Evolutionary conservation across 495 filamentous ascomycete species (phyloP).

Genomic region (Arthonia radiata): DNA sequence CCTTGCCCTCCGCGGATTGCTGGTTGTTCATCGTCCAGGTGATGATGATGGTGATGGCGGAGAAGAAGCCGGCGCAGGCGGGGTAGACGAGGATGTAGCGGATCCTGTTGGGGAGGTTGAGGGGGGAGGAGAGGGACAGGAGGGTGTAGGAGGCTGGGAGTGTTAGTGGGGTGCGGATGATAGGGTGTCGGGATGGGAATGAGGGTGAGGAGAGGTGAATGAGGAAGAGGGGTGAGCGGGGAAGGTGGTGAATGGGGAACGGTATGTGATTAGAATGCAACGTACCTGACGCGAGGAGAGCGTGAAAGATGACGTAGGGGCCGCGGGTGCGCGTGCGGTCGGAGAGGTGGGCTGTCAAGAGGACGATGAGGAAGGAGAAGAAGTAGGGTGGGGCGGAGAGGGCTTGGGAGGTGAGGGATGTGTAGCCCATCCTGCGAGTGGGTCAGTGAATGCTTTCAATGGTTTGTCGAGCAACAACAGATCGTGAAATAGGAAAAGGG

Average conservation of each 20-base stretch:
- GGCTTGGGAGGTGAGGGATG: conserved; percentile 10
- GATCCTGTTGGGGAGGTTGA: too few species aligned
- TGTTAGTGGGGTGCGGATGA: too few species aligned
- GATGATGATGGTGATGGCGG: conserved; percentile 33
- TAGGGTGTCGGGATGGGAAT: too few species aligned
- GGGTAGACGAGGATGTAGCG: conserved; percentile 34
- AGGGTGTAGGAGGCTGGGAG: too few species aligned
- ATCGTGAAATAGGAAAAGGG: neutral
- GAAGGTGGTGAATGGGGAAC: too few species aligned
- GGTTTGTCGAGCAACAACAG: too few species aligned
- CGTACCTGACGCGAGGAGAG: conserved; percentile 28
- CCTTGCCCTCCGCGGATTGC: conserved; percentile 24
- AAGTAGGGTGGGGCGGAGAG: conserved; percentile 15
- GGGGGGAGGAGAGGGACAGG: too few species aligned
- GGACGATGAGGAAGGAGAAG: conserved; percentile 11
- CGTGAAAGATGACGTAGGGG: conserved; percentile 10
- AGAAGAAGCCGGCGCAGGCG: conserved; percentile 34
- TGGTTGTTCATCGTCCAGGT: conserved; percentile 40
- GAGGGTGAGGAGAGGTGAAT: too few species aligned
- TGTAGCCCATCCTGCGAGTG: conserved; percentile 10
- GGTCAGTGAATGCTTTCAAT: too few species aligned
- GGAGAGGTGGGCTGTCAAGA: conserved; percentile 12
- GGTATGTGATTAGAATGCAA: too few species aligned
- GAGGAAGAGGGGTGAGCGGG: too few species aligned
- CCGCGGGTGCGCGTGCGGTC: conserved; percentile 11